A percentile compares a stretch with the other conserved stretches of the same genome.
Conservation (phyloP, 768 basidiomycete species). For the Boletus reticuloceps region DNA sequence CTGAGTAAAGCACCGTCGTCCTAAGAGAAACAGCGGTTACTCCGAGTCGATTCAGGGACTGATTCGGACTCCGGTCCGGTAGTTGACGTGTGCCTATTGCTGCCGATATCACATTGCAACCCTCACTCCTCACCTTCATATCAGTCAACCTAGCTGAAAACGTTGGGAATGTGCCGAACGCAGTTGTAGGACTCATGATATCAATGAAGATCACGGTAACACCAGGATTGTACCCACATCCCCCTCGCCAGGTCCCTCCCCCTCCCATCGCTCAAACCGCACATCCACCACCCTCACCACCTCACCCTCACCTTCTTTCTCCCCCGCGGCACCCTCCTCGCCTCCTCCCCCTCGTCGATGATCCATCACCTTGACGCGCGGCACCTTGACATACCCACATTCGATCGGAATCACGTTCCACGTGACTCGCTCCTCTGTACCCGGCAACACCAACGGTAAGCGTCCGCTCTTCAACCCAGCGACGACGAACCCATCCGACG, state of each 20-base stretch:
- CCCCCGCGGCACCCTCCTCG: slow-evolving; percentile 22
- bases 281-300: slow-evolving; percentile 54
- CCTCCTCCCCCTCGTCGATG: slow-evolving; percentile 39
- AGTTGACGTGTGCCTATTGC: too few species aligned
- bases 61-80: too few species aligned
- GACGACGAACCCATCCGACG: slow-evolving; percentile 74
- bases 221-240: slow-evolving; percentile 13
- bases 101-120: too few species aligned
- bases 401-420: slow-evolving; percentile 76
- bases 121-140: too few species aligned
- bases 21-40: too few species aligned
- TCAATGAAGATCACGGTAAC: neutral
- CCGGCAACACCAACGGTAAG: slow-evolving; percentile 71
- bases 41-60: too few species aligned
- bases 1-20: too few species aligned
- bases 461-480: slow-evolving; percentile 69
- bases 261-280: slow-evolving; percentile 34
- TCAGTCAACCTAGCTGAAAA: too few species aligned
- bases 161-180: too few species aligned
- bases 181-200: too few species aligned
- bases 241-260: neutral
- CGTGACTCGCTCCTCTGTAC: slow-evolving; percentile 57
- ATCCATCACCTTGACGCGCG: slow-evolving; percentile 57
- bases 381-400: slow-evolving; percentile 65
- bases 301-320: slow-evolving; percentile 42